A percentile compares a stretch with the other conserved stretches of the same genome.
phyloP scores from a whole-genome alignment of 805 yeast genomes.

The Kluyveromyces starmeri region DNA sequence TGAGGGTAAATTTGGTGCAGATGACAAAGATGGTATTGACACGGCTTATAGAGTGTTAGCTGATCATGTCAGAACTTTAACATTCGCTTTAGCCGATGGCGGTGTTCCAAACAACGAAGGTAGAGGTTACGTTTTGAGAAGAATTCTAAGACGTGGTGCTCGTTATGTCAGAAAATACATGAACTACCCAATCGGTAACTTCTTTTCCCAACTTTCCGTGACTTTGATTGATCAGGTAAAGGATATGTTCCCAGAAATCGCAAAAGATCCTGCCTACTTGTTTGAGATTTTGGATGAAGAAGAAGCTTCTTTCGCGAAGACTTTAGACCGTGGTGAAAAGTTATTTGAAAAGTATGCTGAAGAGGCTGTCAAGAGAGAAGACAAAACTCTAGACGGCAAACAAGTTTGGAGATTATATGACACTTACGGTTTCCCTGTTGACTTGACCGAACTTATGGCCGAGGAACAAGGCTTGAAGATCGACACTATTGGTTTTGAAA shows the following conservation, averaged over 20 bases:
- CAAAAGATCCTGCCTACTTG: slow-evolving; percentile 59
- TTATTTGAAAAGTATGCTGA: slow-evolving; percentile 89
- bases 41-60: slow-evolving; percentile 98
- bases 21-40: slow-evolving; percentile 89
- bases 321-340: slow-evolving; percentile 96
- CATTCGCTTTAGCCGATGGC: slow-evolving; percentile 95
- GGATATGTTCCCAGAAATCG: slow-evolving; percentile 87
- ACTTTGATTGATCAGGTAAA: slow-evolving; percentile 82
- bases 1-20: slow-evolving; percentile 86
- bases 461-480: slow-evolving; percentile 92
- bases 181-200: slow-evolving; percentile 90
- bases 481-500: slow-evolving; percentile 87
- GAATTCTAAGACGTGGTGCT: slow-evolving; percentile 96
- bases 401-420: slow-evolving; percentile 99
- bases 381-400: slow-evolving; percentile 74
- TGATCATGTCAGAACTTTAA: slow-evolving; percentile 95
- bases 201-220: slow-evolving; percentile 87
- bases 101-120: slow-evolving; percentile 99
- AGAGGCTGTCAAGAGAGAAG: slow-evolving; percentile 65
- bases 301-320: slow-evolving; percentile 89
- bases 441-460: slow-evolving; percentile 95
- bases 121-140: slow-evolving; percentile 94
- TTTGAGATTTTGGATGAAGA: slow-evolving; percentile 93
- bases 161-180: slow-evolving; percentile 94
- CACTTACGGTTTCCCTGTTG: slow-evolving; percentile 98